A percentile compares a stretch with the other conserved stretches of the same genome.
These are phyloP conservation scores for Trichoderma lentiforme DNA, from an alignment of 2,329 filamentous ascomycete species.

Conservation along the genomic window DNA sequence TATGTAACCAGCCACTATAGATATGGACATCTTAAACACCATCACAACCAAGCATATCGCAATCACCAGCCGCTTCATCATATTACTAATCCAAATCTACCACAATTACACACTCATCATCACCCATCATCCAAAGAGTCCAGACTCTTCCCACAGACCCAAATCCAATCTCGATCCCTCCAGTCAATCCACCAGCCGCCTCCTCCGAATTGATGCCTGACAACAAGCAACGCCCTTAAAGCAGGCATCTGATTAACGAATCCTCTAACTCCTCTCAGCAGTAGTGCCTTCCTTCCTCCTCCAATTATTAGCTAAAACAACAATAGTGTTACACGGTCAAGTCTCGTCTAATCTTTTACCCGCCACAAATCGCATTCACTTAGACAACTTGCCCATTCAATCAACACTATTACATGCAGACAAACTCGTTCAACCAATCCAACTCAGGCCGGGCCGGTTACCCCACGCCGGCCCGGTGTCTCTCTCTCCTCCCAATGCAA, in stretches of 20 bases:
- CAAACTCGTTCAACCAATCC: background rate
- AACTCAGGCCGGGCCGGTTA: background rate
- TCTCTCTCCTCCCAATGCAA: background rate
- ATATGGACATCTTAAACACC: background rate
- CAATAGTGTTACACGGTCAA: background rate
- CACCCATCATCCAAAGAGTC: background rate
- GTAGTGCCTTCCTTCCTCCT: background rate
- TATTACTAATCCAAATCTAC: background rate
- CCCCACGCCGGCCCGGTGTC: background rate
- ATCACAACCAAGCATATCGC: background rate
- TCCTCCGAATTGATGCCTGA: background rate
- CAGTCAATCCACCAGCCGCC: background rate
- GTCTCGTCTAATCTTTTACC: slow-evolving; percentile 8
- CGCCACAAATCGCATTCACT: background rate
- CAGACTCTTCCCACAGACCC: background rate
- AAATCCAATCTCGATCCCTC: too few relatives aligned
- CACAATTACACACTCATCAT: background rate
- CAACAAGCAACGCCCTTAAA: background rate
- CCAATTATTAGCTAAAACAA: background rate
- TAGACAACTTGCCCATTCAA: background rate
- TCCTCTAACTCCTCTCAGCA: background rate
- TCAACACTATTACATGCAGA: background rate
- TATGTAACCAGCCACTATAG: background rate
- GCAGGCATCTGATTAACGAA: background rate
- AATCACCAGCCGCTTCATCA: background rate